A percentile compares a stretch with the other conserved stretches of the same genome.
These are phyloP conservation scores for Luvunga scandens DNA, from an alignment of 345 rosid genomes.

Conservation along the genomic window DNA sequence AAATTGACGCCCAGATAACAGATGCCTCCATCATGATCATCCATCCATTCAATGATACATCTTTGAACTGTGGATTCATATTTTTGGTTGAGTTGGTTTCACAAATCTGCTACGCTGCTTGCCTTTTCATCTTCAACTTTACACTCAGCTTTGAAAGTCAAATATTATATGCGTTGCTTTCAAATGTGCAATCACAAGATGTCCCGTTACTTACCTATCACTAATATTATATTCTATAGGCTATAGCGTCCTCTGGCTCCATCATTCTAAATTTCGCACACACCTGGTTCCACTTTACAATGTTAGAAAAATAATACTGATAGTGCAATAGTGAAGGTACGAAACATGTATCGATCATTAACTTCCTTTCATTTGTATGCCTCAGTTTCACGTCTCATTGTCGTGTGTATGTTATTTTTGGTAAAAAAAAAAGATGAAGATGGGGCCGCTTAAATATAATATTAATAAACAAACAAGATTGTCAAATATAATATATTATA, in stretches of 20 bases:
- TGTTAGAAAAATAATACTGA: neutral
- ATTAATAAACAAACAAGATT: neutral
- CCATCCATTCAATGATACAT: neutral
- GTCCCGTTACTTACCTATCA: neutral
- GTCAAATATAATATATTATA: neutral
- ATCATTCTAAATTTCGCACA: neutral
- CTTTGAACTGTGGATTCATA: slow-evolving; percentile 5
- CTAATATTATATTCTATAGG: neutral
- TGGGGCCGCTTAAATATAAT: neutral
- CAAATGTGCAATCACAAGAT: slow-evolving; percentile 16
- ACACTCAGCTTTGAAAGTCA: slow-evolving; percentile 15
- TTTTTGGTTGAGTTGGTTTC: slow-evolving; percentile 3
- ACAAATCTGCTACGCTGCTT: neutral
- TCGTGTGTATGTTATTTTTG: neutral
- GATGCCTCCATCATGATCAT: neutral
- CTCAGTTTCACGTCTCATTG: neutral
- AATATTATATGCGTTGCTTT: slow-evolving; percentile 20
- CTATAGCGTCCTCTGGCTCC: neutral
- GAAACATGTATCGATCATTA: neutral
- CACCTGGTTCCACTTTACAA: neutral
- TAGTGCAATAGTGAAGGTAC: neutral
- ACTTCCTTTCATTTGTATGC: neutral
- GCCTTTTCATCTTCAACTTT: neutral
- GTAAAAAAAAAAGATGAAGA: neutral
- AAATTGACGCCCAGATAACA: neutral